Evolutionary conservation across 192 early-diverging fungal species (phyloP).

Genomic region (Coemansia sp.): DNA sequence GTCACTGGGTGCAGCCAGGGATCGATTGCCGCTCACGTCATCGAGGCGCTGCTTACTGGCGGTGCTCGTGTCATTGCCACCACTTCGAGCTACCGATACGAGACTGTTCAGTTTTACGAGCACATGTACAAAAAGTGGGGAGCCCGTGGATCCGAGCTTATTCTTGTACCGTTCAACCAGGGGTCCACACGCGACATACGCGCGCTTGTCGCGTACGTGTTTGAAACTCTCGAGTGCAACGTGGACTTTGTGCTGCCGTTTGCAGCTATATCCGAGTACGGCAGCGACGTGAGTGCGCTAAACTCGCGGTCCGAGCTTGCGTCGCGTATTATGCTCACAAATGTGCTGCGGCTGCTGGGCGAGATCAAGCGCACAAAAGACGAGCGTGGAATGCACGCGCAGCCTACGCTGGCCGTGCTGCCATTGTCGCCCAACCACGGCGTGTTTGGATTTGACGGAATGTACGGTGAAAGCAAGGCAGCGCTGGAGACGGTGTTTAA

Average conservation of each 20-base stretch:
- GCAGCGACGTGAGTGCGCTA: constrained; percentile 77
- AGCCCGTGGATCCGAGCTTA: constrained; percentile 77
- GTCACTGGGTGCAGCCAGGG: constrained; percentile 88
- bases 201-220: constrained; percentile 78
- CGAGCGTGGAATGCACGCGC: constrained; percentile 64
- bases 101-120: constrained; percentile 80
- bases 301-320: constrained; percentile 83
- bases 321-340: constrained; percentile 92
- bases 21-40: constrained; percentile 84
- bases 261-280: constrained; percentile 85
- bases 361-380: constrained; percentile 79
- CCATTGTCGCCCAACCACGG: constrained; percentile 97
- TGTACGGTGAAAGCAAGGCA: constrained; percentile 93
- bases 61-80: constrained; percentile 66
- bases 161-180: constrained; percentile 95
- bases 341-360: constrained; percentile 84
- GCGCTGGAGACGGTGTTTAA: constrained; percentile 90
- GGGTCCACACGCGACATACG: constrained; percentile 79
- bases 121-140: constrained; percentile 79
- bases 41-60: constrained; percentile 81
- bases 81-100: constrained; percentile 75
- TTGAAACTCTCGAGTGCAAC: constrained; percentile 75
- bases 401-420: constrained; percentile 83
- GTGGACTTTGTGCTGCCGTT: constrained; percentile 94
- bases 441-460: constrained; percentile 88